phyloP scores from a whole-genome alignment of 139 green algal species.

The Picocystis salinarum region DNA sequence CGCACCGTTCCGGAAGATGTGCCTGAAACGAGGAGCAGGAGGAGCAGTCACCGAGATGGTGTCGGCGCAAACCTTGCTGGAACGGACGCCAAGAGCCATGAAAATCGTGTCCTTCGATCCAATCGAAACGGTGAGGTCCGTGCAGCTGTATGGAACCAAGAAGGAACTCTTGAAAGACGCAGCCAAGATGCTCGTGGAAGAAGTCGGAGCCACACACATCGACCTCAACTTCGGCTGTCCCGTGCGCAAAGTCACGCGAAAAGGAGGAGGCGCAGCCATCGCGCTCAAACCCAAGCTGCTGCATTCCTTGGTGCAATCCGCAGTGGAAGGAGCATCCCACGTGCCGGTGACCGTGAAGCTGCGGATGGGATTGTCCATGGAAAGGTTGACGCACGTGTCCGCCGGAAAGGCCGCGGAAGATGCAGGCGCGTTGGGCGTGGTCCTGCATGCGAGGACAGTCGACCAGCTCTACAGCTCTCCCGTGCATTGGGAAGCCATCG shows the following conservation, averaged over 20 bases:
- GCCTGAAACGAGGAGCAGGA: slow-evolving; percentile 8
- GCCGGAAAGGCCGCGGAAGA: slow-evolving; percentile 13
- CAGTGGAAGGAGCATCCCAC: slow-evolving; percentile 8
- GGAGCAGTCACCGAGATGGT: slow-evolving; percentile 21
- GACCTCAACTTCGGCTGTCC: slow-evolving; percentile 38
- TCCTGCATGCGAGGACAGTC: slow-evolving; percentile 28
- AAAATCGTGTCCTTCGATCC: slow-evolving; percentile 10
- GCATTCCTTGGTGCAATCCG: slow-evolving; percentile 16
- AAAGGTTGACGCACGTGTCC: slow-evolving; percentile 16
- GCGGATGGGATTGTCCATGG: slow-evolving; percentile 14
- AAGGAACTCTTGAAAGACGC: slow-evolving; percentile 7
- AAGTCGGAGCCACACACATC: slow-evolving; percentile 25
- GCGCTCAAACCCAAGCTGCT: slow-evolving; percentile 21
- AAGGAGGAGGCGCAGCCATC: slow-evolving; percentile 24
- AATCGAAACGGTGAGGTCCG: slow-evolving; percentile 3
- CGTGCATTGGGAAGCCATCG: slow-evolving; percentile 21
- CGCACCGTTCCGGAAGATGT: slow-evolving; percentile 17
- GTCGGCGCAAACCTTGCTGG: slow-evolving; percentile 12
- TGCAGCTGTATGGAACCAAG: slow-evolving; percentile 21
- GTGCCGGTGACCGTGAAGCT: slow-evolving; percentile 33
- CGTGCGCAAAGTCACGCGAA: slow-evolving; percentile 27
- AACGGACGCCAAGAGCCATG: slow-evolving; percentile 4
- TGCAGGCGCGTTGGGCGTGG: slow-evolving; percentile 22
- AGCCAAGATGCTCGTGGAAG: slow-evolving; percentile 8
- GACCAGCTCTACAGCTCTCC: slow-evolving; percentile 28